Evolutionary conservation across 2,329 filamentous ascomycete species (phyloP).

Genomic region (Botrytis fragariae): DNA sequence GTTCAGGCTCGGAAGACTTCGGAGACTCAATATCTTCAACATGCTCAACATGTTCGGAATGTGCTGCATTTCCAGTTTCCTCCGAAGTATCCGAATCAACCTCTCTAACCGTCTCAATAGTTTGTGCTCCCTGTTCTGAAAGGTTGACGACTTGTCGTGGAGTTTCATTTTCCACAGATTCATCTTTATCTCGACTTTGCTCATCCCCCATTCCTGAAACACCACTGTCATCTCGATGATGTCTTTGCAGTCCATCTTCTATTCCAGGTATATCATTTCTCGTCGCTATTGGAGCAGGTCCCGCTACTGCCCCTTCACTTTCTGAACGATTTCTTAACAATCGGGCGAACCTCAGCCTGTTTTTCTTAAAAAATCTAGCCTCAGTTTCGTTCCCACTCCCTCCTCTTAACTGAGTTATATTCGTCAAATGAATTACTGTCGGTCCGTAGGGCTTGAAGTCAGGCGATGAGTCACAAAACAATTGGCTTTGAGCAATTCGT

Average conservation of each 20-base stretch:
- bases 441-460: not conserved
- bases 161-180: not conserved
- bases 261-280: accelerated
- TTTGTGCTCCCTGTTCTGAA: not conserved
- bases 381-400: not conserved
- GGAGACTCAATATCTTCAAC: not conserved
- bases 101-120: not conserved
- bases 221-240: not conserved
- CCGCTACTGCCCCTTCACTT: too few relatives aligned
- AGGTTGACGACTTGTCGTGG: not conserved
- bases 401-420: not conserved
- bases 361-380: not conserved
- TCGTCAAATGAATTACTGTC: not conserved
- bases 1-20: not conserved
- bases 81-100: not conserved
- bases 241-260: not conserved
- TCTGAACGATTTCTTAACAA: not conserved
- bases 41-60: not conserved
- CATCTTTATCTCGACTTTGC: not conserved
- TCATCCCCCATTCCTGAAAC: not conserved
- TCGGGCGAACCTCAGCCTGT: not conserved
- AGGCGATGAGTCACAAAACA: not conserved
- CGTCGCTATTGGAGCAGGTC: not conserved
- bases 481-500: not conserved
- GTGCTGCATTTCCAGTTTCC: not conserved